These are phyloP conservation scores for Pelagophyceae sp. DNA, from an alignment of 352 stramenopile species.

Conservation along the genomic window DNA sequence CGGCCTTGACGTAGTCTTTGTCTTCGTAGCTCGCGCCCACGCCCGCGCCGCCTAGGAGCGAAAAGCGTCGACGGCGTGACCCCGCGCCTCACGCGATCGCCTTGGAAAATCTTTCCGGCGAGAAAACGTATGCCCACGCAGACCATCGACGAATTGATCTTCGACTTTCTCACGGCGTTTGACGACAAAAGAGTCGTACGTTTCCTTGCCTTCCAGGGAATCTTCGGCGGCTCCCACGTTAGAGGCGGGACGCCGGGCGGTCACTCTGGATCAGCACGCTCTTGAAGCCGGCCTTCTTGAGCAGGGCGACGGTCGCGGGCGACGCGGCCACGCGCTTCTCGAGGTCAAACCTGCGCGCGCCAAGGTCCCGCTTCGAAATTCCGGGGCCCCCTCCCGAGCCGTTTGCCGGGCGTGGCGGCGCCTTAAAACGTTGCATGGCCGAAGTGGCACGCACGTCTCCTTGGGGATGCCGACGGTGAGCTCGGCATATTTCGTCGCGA, in stretches of 20 bases:
- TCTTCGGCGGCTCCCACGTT: too few relatives aligned
- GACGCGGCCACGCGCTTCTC: slow-evolving; percentile 72
- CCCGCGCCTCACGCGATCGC: neutral
- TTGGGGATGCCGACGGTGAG: slow-evolving; percentile 70
- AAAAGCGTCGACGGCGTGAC: slow-evolving; percentile 3
- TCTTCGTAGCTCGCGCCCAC: slow-evolving; percentile 59
- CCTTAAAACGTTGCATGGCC: too few relatives aligned
- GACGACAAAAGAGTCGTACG: too few relatives aligned
- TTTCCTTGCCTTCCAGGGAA: too few relatives aligned
- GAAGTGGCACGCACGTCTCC: too few relatives aligned
- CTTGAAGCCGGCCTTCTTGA: slow-evolving; percentile 34
- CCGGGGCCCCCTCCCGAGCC: too few relatives aligned
- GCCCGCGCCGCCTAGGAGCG: slow-evolving; percentile 65
- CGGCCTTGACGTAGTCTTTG: slow-evolving; percentile 63
- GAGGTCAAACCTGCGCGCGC: too few relatives aligned
- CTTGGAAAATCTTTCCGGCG: too few relatives aligned
- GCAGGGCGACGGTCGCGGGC: slow-evolving; percentile 49
- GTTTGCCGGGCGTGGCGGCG: too few relatives aligned
- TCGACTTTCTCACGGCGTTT: neutral
- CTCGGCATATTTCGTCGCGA: neutral
- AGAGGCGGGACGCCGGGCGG: too few relatives aligned
- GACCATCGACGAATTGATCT: slow-evolving; percentile 11
- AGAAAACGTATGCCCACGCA: slow-evolving; percentile 14
- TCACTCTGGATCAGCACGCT: slow-evolving; percentile 37
- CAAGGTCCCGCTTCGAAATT: too few relatives aligned